Evolutionary conservation across 495 filamentous ascomycete genomes (phyloP), one percentile per base, ranked within the genome.

Genomic region (Daldinia bambusicola): DNA sequence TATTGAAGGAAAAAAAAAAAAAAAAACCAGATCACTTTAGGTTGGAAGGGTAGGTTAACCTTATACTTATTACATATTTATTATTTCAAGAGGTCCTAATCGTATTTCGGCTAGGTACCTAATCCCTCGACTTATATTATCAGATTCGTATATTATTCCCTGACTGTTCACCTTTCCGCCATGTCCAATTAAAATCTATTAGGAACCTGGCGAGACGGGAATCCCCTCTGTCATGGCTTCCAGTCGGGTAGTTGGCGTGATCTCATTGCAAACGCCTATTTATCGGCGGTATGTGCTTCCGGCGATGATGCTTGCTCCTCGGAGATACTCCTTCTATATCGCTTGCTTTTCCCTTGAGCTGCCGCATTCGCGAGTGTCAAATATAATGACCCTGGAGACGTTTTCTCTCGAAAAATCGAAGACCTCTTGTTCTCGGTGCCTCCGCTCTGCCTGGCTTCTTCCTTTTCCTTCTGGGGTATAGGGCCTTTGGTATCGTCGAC

Each of bases 371-470:
- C 66, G 41, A 76, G 16, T 4, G 64, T 55, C 26, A 70, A 34
- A 36, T 76, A 76, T 10, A 74, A 36, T 37, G 61, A 67, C 5
- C 70, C 74, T 5, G 70, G 74, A 9, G 36, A 48, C 2, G 26
- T 67, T 30, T 32, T 70, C 45, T 71, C 61, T 31, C 38, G 53
- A 26, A 76, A 66, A 36, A 76, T 71, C 18, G 71, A 74, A 0
- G 60, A 56, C 14, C 74, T 38, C 61, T 70, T 70, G 9, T 45
- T 53, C 40, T 63, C 59, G 0, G 31, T 3, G 8, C 20, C 6
- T 9, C 41, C 10, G 50, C 65, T 71, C 1, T 53, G 8, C 2
- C 36, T 22, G 22, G 16, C 20, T 32, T 36, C 20, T 31, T 66
- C 51, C 13, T 45, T 56, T 1, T 8, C 41, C 14, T 48, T 2